Base-by-base conservation (phyloP, 2,329 filamentous ascomycete genomes). In the Xylaria sp. region DNA sequence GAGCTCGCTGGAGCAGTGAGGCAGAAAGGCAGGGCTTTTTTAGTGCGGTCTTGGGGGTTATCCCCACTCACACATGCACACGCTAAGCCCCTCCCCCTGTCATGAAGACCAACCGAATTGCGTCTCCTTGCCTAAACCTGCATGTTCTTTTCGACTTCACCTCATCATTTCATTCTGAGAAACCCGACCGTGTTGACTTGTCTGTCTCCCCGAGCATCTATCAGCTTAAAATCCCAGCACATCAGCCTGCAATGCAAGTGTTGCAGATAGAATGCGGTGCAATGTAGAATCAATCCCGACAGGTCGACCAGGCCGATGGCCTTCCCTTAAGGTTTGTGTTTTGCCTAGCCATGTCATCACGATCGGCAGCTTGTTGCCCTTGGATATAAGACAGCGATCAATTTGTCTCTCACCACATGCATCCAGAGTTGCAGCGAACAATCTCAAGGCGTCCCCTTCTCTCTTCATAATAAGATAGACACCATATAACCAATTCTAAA, bases 101-200 rank as follows among this genome's bases (percentile, higher is more conserved):
- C 64, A 66, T 72, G 65, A 65, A 73, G 74, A 74, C 75, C 75
- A 77, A 77, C 75, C 72, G 74, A 73, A 71, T 72, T 74, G 70
- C 68, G 71, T 74, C 73, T 74, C 72, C 73, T 73, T 71, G 56
- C 71, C 69, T 70, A 72, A 73, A 73, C 69, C 70, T 76, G 74
- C 74, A 75, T 73, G 72, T 71, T 75, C 75, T 75, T 75, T 76
- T 76, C 75, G 69, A 77, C 75, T 76, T 77, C 75, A 77, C 73
- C 74, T 77, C 75, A 74, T 77, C 74, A 74, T 73, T 74, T 69
- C 68, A 63, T 57, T 66, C 68, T 27, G 58, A 68, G 51, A 66
- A 66, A 67, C 55, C 54, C 64, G 47, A 59, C 65, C 21, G 19
- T 55, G 34, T 45, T 47, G 53, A 34, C 61, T 54, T 66, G 64